Percentiles rank a stretch among this genome's conserved stretches.
Evolutionary conservation across 305 asterid genomes (phyloP).

Genomic region (Fraxinus albicans): DNA sequence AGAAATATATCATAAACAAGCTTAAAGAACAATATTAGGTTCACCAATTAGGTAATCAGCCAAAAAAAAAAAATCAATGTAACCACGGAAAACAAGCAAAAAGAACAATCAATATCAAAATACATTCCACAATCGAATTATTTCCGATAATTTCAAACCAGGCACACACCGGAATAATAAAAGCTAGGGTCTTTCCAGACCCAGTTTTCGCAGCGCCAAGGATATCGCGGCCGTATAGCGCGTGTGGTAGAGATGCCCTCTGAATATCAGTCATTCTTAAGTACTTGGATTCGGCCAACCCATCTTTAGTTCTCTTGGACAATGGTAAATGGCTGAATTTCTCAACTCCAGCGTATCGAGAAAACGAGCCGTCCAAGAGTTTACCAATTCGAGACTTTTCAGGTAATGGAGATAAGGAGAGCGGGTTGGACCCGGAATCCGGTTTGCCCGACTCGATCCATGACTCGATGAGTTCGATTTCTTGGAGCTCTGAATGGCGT

Average conservation of each 20-base stretch:
- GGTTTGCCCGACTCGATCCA: conserved; percentile 79
- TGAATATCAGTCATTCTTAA: conserved; percentile 82
- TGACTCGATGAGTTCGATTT: conserved; percentile 70
- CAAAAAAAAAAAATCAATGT: not conserved
- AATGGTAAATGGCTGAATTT: conserved; percentile 77
- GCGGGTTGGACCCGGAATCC: conserved; percentile 74
- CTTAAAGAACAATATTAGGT: not conserved
- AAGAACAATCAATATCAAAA: not conserved
- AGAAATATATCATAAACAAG: not conserved
- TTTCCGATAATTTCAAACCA: conserved; percentile 18
- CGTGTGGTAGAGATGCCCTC: conserved; percentile 90
- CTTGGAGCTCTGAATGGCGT: conserved; percentile 59
- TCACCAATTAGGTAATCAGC: not conserved
- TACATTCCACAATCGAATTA: not conserved
- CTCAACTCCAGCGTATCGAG: conserved; percentile 63
- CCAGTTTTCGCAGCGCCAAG: conserved; percentile 99
- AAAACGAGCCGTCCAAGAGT: conserved; percentile 62
- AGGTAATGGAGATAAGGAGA: conserved; percentile 58
- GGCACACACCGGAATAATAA: conserved; percentile 62
- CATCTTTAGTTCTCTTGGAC: conserved; percentile 84
- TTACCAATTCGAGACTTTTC: conserved; percentile 56
- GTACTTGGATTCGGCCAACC: conserved; percentile 45
- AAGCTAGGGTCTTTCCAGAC: conserved; percentile 94
- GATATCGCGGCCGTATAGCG: conserved; percentile 89
- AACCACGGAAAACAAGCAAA: not conserved